A percentile compares a stretch with the other conserved stretches of the same genome.
These are phyloP conservation scores for Solanum peruvianum DNA, from an alignment of 257 asterid genomes.

Conservation along the genomic window DNA sequence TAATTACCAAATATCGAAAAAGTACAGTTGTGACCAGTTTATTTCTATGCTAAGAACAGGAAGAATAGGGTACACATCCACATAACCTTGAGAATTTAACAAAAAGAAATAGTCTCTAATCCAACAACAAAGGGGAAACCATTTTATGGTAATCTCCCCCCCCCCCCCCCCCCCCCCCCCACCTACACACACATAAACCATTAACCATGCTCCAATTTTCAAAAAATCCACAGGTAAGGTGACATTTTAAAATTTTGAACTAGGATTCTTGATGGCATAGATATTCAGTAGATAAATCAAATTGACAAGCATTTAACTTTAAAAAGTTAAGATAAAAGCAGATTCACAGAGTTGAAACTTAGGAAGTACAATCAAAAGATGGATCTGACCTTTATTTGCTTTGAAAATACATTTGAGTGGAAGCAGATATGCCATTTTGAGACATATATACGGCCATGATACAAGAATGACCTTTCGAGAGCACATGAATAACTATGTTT, in stretches of 20 bases:
- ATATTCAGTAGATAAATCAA: not conserved
- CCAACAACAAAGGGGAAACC: not conserved
- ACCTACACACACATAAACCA: not conserved
- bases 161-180: not conserved
- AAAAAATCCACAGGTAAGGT: not conserved
- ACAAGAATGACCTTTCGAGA: conserved; percentile 84
- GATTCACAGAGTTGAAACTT: not conserved
- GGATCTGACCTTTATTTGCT: conserved; percentile 71
- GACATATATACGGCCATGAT: conserved; percentile 86
- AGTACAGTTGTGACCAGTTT: not conserved
- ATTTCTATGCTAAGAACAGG: not conserved
- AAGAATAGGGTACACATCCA: not conserved
- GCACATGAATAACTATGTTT: conserved; percentile 95
- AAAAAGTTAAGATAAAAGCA: not conserved
- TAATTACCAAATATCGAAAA: not conserved
- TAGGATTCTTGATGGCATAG: not conserved
- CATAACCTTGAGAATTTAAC: not conserved
- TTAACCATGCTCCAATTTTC: not conserved
- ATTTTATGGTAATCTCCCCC: not conserved
- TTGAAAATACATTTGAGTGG: conserved; percentile 84
- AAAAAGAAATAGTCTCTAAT: not conserved
- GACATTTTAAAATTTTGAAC: not conserved
- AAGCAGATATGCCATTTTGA: conserved; percentile 89
- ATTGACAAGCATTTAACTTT: not conserved
- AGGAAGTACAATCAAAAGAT: not conserved